phyloP scores from a whole-genome alignment of 306 rosid genomes.

The Vigna angularis region DNA sequence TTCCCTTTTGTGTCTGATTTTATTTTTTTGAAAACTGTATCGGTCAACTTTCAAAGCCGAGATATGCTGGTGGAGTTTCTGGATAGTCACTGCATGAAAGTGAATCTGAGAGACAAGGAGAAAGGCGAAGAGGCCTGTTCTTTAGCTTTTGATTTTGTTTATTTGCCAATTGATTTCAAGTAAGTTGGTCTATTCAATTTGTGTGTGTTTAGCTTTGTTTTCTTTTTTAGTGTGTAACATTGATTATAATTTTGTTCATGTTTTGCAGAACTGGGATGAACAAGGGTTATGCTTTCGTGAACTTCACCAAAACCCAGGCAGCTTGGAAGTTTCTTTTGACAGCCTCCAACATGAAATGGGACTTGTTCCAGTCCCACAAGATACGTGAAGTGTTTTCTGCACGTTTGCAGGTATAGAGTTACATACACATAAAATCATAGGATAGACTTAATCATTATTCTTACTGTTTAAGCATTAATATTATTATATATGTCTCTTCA shows the following conservation, averaged over 20 bases:
- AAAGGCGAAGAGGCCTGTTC: not conserved
- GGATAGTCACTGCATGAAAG: conserved; percentile 52
- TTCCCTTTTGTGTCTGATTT: not conserved
- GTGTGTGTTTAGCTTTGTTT: not conserved
- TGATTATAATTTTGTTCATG: not conserved
- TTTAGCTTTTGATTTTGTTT: conserved; percentile 61
- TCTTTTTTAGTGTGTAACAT: not conserved
- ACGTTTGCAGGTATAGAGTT: conserved; percentile 57
- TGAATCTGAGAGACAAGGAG: conserved; percentile 15
- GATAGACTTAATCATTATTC: conserved; percentile 24
- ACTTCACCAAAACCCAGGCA: conserved; percentile 58
- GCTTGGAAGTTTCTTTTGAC: conserved; percentile 56
- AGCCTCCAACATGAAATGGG: conserved; percentile 51
- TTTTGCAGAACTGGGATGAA: conserved; percentile 57
- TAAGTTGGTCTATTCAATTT: not conserved
- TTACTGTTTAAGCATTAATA: not conserved
- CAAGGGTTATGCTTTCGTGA: conserved; percentile 77
- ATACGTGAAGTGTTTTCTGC: conserved; percentile 57
- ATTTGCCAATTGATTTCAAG: conserved; percentile 76
- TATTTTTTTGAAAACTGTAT: not conserved
- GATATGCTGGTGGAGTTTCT: conserved; percentile 50
- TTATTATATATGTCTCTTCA: not conserved
- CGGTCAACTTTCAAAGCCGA: not conserved
- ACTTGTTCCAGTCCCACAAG: conserved; percentile 55
- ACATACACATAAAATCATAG: not conserved